Base-by-base conservation (phyloP, 2,329 filamentous ascomycete species). In the Ophiostoma novo-ulmi region DNA sequence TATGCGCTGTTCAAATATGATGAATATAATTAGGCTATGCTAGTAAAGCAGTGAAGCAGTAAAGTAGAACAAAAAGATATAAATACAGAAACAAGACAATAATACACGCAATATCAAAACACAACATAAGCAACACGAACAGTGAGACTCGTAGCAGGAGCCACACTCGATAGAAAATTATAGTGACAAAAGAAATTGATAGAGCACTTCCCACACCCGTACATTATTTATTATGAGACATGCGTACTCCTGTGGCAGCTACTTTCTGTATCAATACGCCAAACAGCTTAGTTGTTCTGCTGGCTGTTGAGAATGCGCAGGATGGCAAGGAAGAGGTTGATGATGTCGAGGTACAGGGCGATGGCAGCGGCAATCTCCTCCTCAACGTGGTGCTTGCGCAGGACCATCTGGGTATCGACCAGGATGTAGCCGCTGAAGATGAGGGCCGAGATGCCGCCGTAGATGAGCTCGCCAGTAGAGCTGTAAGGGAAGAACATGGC, bases 311-410 rank as follows among this genome's bases (percentile, higher is more conserved):
- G 84, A 76, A 99, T 98, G 78, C 95, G 87, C 78, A 99, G 84
- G 77, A 99, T 99, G 69, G 93, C 91, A 75, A 99, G 85, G 88
- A 99, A 99, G 75, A 99, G 81, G 85, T 99, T 99, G 84, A 98
- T 92, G 74, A 98, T 89, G 80, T 98, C 94, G 68, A 99, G 86
- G 80, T 99, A 99, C 67, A 99, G 85, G 78, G 92, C 95, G 80
- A 99, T 97, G 11, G 92, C 90, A 68, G 94, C 94, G 7, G 94
- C 93, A 78, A 98, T 97, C 84, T 97, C 94, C 85, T 97, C 94
- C 82, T 99, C 95, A 69, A 97, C 93, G 78, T 98, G 94, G 81
- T 97, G 95, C 80, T 97, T 92, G 77, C 94, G 88, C 87, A 99
- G 91, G 73, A 99, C 88, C 76, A 99, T 83, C 84, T 99, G 95